These are phyloP conservation scores for Boletellus deceptivus DNA, from an alignment of 1,284 basidiomycete genomes.

Conservation along the genomic window DNA sequence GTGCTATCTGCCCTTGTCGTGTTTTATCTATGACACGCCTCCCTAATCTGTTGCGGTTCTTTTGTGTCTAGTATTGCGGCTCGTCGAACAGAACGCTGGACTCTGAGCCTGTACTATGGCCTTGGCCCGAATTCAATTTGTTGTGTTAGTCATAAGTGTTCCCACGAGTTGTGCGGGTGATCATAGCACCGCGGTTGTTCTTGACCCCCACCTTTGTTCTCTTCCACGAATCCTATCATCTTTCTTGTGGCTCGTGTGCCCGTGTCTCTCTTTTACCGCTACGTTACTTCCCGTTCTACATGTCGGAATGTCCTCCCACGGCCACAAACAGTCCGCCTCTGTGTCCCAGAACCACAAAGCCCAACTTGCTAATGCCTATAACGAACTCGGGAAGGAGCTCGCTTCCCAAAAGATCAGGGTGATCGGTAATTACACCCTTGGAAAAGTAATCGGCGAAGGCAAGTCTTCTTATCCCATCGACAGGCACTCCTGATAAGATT, in stretches of 20 bases:
- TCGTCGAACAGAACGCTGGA: slow-evolving; percentile 17
- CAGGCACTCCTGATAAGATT: slow-evolving; percentile 31
- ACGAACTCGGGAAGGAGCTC: slow-evolving; percentile 94
- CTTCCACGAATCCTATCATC: slow-evolving; percentile 11
- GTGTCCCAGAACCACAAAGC: slow-evolving; percentile 77
- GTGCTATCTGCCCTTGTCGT: slow-evolving; percentile 19
- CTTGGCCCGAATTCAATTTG: slow-evolving; percentile 15
- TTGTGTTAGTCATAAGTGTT: slow-evolving; percentile 27
- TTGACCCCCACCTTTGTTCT: slow-evolving; percentile 10
- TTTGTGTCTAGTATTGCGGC: slow-evolving; percentile 15
- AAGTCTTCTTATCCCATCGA: slow-evolving; percentile 29
- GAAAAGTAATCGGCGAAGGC: slow-evolving; percentile 96
- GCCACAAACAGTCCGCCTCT: slow-evolving; percentile 66
- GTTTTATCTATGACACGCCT: slow-evolving; percentile 39
- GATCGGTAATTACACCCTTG: slow-evolving; percentile 94
- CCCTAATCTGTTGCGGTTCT: slow-evolving; percentile 25
- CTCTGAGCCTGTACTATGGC: slow-evolving; percentile 18
- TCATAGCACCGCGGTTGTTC: slow-evolving; percentile 10
- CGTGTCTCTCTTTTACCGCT: slow-evolving; percentile 42
- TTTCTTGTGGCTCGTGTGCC: slow-evolving; percentile 35
- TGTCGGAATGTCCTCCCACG: slow-evolving; percentile 44
- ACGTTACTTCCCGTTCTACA: slow-evolving; percentile 35
- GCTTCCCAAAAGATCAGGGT: slow-evolving; percentile 86
- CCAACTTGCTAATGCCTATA: slow-evolving; percentile 92
- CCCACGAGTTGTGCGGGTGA: slow-evolving; percentile 20